Evolutionary conservation across 2,329 filamentous ascomycete genomes (phyloP).

Genomic region (Neurospora sp.): DNA sequence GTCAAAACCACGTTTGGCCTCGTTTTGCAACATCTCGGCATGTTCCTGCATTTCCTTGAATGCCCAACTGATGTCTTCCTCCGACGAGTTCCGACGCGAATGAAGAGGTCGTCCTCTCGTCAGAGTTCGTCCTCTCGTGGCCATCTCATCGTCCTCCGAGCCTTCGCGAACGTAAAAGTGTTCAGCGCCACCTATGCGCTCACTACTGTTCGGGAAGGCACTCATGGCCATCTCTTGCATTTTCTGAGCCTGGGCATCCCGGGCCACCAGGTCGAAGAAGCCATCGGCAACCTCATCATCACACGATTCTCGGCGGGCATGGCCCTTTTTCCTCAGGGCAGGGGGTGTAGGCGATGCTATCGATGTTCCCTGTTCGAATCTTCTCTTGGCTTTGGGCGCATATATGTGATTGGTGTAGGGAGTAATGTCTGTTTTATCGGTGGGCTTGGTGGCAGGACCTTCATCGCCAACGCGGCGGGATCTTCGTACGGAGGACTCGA

Average conservation of each 20-base stretch:
- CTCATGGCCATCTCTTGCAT: constrained; percentile 68
- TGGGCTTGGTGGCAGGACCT: constrained; percentile 50
- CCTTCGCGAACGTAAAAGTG: constrained; percentile 62
- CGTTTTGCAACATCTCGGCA: constrained; percentile 49
- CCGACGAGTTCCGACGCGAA: constrained; percentile 49
- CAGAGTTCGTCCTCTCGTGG: constrained; percentile 25
- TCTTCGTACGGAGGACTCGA: constrained; percentile 64
- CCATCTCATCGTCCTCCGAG: constrained; percentile 44
- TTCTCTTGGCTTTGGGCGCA: constrained; percentile 35
- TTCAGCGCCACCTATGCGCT: constrained; percentile 59
- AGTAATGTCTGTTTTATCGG: constrained; percentile 64
- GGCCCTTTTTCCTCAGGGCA: constrained; percentile 23
- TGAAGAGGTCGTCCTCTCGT: constrained; percentile 19
- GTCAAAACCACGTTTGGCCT: constrained; percentile 26
- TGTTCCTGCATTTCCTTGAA: constrained; percentile 74
- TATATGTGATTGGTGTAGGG: constrained; percentile 55
- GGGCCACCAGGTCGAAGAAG: constrained; percentile 68
- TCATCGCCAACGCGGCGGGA: constrained; percentile 58
- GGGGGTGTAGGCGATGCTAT: not conserved
- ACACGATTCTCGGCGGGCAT: constrained; percentile 56
- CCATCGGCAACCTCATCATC: constrained; percentile 70
- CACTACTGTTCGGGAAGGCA: constrained; percentile 64
- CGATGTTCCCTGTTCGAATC: constrained; percentile 23
- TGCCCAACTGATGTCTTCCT: constrained; percentile 59
- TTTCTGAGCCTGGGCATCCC: constrained; percentile 63